These are phyloP conservation scores for Emmonsiellopsis sp. DNA, from an alignment of 2,329 filamentous ascomycete genomes.

Conservation along the genomic window DNA sequence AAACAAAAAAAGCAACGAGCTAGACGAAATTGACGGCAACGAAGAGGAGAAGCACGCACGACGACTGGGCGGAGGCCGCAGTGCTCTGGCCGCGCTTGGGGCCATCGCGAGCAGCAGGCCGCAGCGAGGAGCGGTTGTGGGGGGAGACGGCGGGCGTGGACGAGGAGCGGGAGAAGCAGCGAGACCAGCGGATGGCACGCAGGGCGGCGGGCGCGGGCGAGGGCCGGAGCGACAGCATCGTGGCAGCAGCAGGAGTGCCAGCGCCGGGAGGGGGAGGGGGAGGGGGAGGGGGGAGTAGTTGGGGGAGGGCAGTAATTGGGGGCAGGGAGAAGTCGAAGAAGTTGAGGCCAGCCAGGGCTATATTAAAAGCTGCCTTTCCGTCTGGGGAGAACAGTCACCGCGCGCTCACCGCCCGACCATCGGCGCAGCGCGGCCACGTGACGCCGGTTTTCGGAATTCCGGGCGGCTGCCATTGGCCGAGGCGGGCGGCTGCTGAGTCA, in stretches of 20 bases:
- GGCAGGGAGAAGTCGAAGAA: neutral
- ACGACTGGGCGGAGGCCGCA: constrained; percentile 35
- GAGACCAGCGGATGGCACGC: constrained; percentile 34
- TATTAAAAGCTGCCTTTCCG: too few relatives aligned
- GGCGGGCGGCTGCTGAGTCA: neutral
- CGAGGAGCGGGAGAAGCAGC: constrained; percentile 29
- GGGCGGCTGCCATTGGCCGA: neutral
- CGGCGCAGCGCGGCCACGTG: neutral
- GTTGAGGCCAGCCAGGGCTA: too few relatives aligned
- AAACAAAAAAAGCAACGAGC: neutral
- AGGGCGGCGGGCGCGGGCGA: constrained; percentile 38
- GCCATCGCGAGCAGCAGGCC: constrained; percentile 18
- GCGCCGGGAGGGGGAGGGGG: constrained; percentile 16
- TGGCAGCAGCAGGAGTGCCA: constrained; percentile 24
- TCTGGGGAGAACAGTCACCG: neutral
- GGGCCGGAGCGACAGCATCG: constrained; percentile 42
- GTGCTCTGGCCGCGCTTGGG: constrained; percentile 37
- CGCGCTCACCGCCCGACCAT: neutral
- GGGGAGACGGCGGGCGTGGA: constrained; percentile 36
- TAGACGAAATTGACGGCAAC: neutral
- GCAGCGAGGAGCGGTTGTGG: constrained; percentile 32
- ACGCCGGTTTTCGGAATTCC: neutral
- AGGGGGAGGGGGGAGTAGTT: neutral
- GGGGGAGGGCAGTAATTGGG: neutral
- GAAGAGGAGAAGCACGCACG: constrained; percentile 38